These are phyloP conservation scores for Aspergillus baeticus DNA, from an alignment of 495 filamentous ascomycete species.

Conservation along the genomic window DNA sequence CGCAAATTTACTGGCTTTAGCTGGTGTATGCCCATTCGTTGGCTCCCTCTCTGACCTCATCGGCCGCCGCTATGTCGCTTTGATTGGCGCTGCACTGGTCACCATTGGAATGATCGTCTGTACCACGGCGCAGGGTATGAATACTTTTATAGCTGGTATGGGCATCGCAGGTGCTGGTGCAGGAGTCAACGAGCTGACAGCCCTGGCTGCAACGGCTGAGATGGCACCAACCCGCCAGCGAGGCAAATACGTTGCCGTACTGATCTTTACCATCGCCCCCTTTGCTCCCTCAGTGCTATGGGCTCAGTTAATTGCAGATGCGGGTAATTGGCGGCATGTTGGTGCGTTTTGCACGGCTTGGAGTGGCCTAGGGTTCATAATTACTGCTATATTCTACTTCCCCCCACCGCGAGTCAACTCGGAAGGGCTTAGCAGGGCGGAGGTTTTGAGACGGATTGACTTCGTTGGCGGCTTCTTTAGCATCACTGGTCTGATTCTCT, in stretches of 20 bases:
- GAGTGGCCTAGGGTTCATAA: slow-evolving; percentile 59
- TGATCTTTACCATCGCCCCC: slow-evolving; percentile 68
- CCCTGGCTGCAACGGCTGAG: slow-evolving; percentile 66
- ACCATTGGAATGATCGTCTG: slow-evolving; percentile 66
- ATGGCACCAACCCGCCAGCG: slow-evolving; percentile 66
- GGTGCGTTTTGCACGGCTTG: slow-evolving; percentile 60
- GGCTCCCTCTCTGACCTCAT: slow-evolving; percentile 68
- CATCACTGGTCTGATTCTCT: slow-evolving; percentile 60
- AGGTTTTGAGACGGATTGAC: slow-evolving; percentile 59
- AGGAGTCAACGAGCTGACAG: slow-evolving; percentile 65
- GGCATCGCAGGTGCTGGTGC: slow-evolving; percentile 61
- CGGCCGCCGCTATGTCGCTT: slow-evolving; percentile 66
- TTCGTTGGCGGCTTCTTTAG: slow-evolving; percentile 67
- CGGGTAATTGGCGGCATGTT: slow-evolving; percentile 63
- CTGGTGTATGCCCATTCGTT: slow-evolving; percentile 70
- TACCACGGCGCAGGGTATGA: slow-evolving; percentile 64
- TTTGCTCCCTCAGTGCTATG: slow-evolving; percentile 68
- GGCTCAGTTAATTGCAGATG: slow-evolving; percentile 64
- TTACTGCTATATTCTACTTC: slow-evolving; percentile 64
- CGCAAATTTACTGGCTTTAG: slow-evolving; percentile 64
- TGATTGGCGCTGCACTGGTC: slow-evolving; percentile 57
- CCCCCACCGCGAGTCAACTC: slow-evolving; percentile 62
- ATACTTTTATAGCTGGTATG: slow-evolving; percentile 69
- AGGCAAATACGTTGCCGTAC: slow-evolving; percentile 64
- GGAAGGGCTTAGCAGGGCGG: slow-evolving; percentile 42